Evolutionary conservation across 768 basidiomycete genomes (phyloP), one percentile per base, ranked within the genome.

Genomic region (Leccinum obscurum): DNA sequence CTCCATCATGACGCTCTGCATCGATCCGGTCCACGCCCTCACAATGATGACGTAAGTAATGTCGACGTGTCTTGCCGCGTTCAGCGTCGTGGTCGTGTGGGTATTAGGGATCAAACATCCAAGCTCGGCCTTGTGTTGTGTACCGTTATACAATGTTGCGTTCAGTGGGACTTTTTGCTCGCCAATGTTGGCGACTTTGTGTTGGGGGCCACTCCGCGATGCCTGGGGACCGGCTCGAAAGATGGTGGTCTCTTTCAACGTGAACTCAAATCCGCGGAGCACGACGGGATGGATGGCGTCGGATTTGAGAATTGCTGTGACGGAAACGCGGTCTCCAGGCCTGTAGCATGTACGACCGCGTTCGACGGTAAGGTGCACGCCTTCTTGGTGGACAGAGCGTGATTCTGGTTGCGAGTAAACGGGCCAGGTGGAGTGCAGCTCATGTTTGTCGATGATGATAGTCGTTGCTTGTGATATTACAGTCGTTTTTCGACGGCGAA

Each of bases 401-500:
- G 80, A 81, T 67, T 93, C 90, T 11, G 83, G 83, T 69, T 93
- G 90, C 53, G 83, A 84, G 69, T 93, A 96, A 32, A 95, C 83
- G 3, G 95, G 94, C 95, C 95, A 97, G 1, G 92, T 88, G 4
- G 93, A 90, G 68, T 96, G 94, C 7, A 95, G 78, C 64, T 96
- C 95, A 69, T 96, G 94, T 73, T 96, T 97, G 79, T 93, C 90
- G 67, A 97, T 92, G 62, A 87, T 84, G 50, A 97, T 88, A 13
- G 82, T 77, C 35, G 90, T 84, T 20, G 84, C 80, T 13, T 86
- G 83, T n/a, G 87, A 84, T 32, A 85, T 75, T 48, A 91, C 82
- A 22, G 83, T 78, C 1, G 88, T 83, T 68, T 91, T 89, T 65
- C 89, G 86, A 62, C 89, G 86, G 37, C 92, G 91, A 58, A 96